These are phyloP conservation scores for Penicillium tannophilum DNA, from an alignment of 495 filamentous ascomycete species.

Conservation along the genomic window DNA sequence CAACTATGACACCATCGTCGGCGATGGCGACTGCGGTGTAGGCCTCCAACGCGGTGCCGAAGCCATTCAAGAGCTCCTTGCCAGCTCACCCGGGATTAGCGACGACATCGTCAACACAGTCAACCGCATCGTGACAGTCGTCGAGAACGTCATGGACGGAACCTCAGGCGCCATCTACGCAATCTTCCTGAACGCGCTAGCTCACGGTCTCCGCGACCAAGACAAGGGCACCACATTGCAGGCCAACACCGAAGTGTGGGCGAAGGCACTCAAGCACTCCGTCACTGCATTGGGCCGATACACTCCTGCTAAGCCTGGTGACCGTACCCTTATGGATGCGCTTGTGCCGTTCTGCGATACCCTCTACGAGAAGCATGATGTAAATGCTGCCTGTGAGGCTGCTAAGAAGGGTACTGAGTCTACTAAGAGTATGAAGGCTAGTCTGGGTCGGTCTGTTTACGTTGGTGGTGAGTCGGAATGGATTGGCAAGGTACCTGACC, in stretches of 20 bases:
- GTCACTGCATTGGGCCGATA: constrained; percentile 73
- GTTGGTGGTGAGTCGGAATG: constrained; percentile 82
- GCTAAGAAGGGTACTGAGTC: constrained; percentile 74
- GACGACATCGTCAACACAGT: constrained; percentile 75
- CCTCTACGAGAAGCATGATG: constrained; percentile 61
- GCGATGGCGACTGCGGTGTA: constrained; percentile 94
- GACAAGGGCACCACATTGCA: constrained; percentile 48
- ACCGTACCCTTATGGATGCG: constrained; percentile 90
- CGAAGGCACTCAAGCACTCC: constrained; percentile 69
- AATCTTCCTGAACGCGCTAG: constrained; percentile 92
- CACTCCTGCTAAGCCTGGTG: constrained; percentile 86
- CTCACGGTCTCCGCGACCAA: constrained; percentile 68
- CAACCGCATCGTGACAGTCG: constrained; percentile 72
- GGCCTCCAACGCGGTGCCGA: constrained; percentile 90
- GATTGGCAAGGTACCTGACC: constrained; percentile 78
- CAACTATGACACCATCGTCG: constrained; percentile 86
- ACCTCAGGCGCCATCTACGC: constrained; percentile 94
- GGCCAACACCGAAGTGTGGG: constrained; percentile 65
- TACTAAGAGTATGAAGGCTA: constrained; percentile 90
- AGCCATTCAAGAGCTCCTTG: constrained; percentile 70
- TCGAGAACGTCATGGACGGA: constrained; percentile 94
- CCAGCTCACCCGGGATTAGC: constrained; percentile 49
- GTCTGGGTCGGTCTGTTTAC: constrained; percentile 86
- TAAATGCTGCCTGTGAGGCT: constrained; percentile 72
- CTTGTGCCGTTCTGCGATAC: constrained; percentile 82